Evolutionary conservation across 257 asterid genomes (phyloP), one percentile per base, ranked within the genome.

Genomic region (Primulina tabacum): DNA sequence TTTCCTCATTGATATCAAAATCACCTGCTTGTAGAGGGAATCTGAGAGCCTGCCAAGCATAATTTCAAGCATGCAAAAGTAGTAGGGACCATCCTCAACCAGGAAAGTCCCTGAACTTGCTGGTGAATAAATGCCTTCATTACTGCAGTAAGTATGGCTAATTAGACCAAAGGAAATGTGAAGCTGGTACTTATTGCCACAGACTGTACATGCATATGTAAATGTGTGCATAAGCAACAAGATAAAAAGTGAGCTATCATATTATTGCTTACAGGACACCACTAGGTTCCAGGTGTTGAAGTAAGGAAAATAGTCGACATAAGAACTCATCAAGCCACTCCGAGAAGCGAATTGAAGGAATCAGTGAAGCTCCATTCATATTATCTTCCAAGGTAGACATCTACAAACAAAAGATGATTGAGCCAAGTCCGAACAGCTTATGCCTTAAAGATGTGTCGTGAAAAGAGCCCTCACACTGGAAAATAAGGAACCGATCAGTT

Each of bases 281-380:
- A 75, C 84, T 85, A 67, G 97, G 92, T 84, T 91, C 99, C 92
- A 94, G 82, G 86, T 94, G 89, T 74, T 82, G 99, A 76, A 94
- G 97, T 79, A 94, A 84, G 50, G 99, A 77, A 86, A 94, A 94
- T 59, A 94, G 78, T 73, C 97, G 96, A 62, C 84, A 82, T 64
- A 94, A 86, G 83, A 94, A 94, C 90, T 94, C 99, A 65, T 94
- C 99, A 64, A 94, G 99, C 99, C 99, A 94, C 77, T 91, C 97
- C 21, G 99, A 88, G 80, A 94, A 89, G 75, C 67, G 71, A 81
- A 94, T 81, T 65, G 90, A 87, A 7, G 94, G 82, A 65, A 91
- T 76, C 37, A 81, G 78, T 68, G 90, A 85, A 7, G 82, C 84
- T 66, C 78, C 92, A 47, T 80, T 80, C 37, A 77, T 60, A 78